These are phyloP conservation scores for Agaricales sp. DNA, from an alignment of 1,284 basidiomycete genomes.

Conservation along the genomic window DNA sequence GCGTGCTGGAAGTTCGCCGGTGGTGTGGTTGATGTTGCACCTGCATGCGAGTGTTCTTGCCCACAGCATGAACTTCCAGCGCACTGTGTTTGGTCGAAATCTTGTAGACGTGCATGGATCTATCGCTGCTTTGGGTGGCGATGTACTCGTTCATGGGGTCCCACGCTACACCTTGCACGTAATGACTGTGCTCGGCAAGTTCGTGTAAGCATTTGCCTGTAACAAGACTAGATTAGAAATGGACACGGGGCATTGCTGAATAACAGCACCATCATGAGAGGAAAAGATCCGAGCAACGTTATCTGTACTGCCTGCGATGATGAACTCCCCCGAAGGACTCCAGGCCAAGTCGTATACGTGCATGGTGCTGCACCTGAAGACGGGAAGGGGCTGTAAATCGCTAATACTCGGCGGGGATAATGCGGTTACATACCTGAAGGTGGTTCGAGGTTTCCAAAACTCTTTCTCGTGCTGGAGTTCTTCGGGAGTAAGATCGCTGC, in stretches of 20 bases:
- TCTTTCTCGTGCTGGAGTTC: conserved; percentile 89
- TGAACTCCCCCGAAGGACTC: conserved; percentile 91
- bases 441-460: conserved; percentile 87
- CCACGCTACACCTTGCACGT: conserved; percentile 96
- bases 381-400: conserved; percentile 2
- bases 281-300: conserved; percentile 87
- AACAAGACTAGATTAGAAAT: conserved; percentile 3
- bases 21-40: conserved; percentile 27
- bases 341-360: conserved; percentile 97
- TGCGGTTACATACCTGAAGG: conserved; percentile 55
- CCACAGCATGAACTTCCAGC: conserved; percentile 79
- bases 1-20: conserved; percentile 53
- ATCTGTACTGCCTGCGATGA: conserved; percentile 93
- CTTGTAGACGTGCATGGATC: conserved; percentile 83
- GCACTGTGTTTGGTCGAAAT: conserved; percentile 68
- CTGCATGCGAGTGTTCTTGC: conserved; percentile 66
- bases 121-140: conserved; percentile 89
- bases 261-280: conserved; percentile 54
- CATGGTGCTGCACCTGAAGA: conserved; percentile 67
- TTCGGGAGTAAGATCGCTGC: conserved; percentile 63
- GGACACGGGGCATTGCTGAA: conserved; percentile 3
- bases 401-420: conserved; percentile 5
- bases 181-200: conserved; percentile 86
- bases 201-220: conserved; percentile 74
- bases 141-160: conserved; percentile 92